Evolutionary conservation across 1,139 yeast species (phyloP).

Genomic region (Yamadazyma triangularis): DNA sequence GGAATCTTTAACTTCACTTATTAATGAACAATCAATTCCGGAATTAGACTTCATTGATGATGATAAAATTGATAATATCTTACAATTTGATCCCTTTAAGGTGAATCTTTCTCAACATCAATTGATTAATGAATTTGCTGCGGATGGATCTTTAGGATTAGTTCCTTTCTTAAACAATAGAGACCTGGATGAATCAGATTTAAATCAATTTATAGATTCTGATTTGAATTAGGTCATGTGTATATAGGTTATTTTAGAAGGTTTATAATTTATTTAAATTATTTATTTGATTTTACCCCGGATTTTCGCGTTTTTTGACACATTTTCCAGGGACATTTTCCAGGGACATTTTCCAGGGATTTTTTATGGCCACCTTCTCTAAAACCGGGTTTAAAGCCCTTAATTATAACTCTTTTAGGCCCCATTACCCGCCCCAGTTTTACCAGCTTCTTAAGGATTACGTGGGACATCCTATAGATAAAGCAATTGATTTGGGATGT

Average conservation of each 20-base stretch:
- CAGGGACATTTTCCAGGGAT: too few species aligned
- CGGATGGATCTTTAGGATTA: slow-evolving; percentile 64
- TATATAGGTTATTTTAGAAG: too few species aligned
- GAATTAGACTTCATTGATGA: slow-evolving; percentile 10
- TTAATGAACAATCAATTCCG: not conserved
- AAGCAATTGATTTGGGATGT: slow-evolving; percentile 31
- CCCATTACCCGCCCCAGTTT: slow-evolving; percentile 57
- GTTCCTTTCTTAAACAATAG: slow-evolving; percentile 48
- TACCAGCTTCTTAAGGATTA: slow-evolving; percentile 38
- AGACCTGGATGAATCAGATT: slow-evolving; percentile 5
- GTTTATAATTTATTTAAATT: too few species aligned
- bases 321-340: too few species aligned
- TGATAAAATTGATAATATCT: slow-evolving; percentile 23
- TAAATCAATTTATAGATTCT: too few species aligned
- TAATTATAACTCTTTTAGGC: slow-evolving; percentile 59
- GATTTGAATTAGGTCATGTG: too few species aligned
- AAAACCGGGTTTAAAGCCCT: slow-evolving; percentile 53
- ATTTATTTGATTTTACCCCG: too few species aligned
- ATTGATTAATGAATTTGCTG: slow-evolving; percentile 53
- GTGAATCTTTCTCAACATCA: slow-evolving; percentile 31
- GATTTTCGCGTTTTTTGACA: too few species aligned
- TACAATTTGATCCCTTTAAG: slow-evolving; percentile 41
- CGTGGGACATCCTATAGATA: slow-evolving; percentile 12
- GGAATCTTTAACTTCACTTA: not conserved
- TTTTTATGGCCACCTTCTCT: slow-evolving; percentile 71